Evolutionary conservation across 139 green algal species (phyloP).

Genomic region (Picochlorum sp.): DNA sequence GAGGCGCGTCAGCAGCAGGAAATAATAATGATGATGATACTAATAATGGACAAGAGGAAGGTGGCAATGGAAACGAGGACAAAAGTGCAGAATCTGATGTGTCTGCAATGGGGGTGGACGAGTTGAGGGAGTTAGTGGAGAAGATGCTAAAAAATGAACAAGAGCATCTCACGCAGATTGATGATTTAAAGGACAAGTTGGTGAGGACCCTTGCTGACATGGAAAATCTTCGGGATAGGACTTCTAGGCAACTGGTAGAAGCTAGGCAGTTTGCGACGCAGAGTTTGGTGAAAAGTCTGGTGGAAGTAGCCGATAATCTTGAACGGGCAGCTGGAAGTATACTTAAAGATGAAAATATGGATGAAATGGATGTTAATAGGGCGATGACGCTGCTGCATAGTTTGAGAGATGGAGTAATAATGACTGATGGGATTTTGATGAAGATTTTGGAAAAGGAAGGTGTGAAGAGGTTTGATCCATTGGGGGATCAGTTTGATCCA

Average conservation of each 20-base stretch:
- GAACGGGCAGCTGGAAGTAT: slow-evolving; percentile 64
- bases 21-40: too few relatives aligned
- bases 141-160: slow-evolving; percentile 1
- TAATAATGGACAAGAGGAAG: too few relatives aligned
- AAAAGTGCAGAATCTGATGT: too few relatives aligned
- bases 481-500: slow-evolving; percentile 85
- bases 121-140: not conserved
- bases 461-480: slow-evolving; percentile 37
- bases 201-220: slow-evolving; percentile 76
- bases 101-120: not conserved
- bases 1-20: too few relatives aligned
- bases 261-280: slow-evolving; percentile 76
- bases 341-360: slow-evolving; percentile 24
- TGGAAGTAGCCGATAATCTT: slow-evolving; percentile 94
- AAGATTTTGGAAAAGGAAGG: slow-evolving; percentile 35
- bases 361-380: slow-evolving; percentile 30
- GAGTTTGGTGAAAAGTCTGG: slow-evolving; percentile 71
- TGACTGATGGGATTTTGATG: slow-evolving; percentile 75
- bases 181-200: slow-evolving; percentile 49
- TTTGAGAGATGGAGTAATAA: slow-evolving; percentile 72
- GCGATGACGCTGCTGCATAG: slow-evolving; percentile 39
- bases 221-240: slow-evolving; percentile 82
- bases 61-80: too few relatives aligned
- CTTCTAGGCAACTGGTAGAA: slow-evolving; percentile 47
- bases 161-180: not conserved